Evolutionary conservation across 2,329 filamentous ascomycete genomes (phyloP).

Genomic region (Fonsecaea multimorphosa): DNA sequence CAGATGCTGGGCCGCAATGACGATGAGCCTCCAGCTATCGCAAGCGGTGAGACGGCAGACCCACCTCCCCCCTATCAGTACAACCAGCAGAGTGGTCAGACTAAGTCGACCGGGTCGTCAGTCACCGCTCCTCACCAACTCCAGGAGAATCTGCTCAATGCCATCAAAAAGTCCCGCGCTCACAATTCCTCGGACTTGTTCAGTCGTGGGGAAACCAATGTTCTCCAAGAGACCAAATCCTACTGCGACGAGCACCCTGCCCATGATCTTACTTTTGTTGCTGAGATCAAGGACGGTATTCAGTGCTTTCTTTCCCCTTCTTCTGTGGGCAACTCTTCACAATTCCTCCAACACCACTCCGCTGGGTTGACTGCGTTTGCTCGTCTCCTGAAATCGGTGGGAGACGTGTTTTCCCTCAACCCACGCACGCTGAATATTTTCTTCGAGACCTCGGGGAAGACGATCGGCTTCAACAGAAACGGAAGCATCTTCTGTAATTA

Average conservation of each 20-base stretch:
- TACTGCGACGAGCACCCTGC: conserved; percentile 83
- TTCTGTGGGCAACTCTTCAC: conserved; percentile 53
- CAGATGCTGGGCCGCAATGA: conserved; percentile 43
- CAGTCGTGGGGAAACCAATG: conserved; percentile 70
- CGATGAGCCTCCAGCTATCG: conserved; percentile 21
- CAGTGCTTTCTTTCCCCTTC: conserved; percentile 71
- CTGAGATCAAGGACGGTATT: conserved; percentile 73
- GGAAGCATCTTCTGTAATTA: conserved; percentile 95
- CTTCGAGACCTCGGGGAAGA: conserved; percentile 76
- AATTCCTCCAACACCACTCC: conserved; percentile 68
- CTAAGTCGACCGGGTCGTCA: conserved; percentile 34
- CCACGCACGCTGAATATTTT: conserved; percentile 79
- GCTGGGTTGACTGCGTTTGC: conserved; percentile 72
- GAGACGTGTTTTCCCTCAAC: conserved; percentile 73
- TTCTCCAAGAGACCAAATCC: conserved; percentile 79
- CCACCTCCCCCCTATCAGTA: conserved; percentile 51
- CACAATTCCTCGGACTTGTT: conserved; percentile 78
- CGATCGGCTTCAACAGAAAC: conserved; percentile 89
- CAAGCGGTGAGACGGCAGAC: conserved; percentile 31
- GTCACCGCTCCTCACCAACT: conserved; percentile 53
- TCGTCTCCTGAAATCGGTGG: conserved; percentile 70
- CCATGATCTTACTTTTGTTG: conserved; percentile 74
- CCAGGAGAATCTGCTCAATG: conserved; percentile 67
- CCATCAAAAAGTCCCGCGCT: conserved; percentile 77
- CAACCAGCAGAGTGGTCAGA: conserved; percentile 40